These are phyloP conservation scores for Neofusicoccum laricinum DNA, from an alignment of 2,329 filamentous ascomycete species.

Conservation along the genomic window DNA sequence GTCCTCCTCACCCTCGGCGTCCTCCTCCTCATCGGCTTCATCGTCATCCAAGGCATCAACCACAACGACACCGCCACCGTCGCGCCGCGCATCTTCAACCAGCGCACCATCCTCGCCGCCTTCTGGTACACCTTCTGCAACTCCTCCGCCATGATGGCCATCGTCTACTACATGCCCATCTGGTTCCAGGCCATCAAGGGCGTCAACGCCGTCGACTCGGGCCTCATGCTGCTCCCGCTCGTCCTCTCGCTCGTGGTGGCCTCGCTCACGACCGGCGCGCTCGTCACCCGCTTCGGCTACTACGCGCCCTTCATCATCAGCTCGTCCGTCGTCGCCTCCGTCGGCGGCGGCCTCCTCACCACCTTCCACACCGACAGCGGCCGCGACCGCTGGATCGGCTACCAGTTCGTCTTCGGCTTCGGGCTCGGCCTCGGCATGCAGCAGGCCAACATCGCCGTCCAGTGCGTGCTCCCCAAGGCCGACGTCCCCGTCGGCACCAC, in stretches of 20 bases:
- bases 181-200: constrained; percentile 52
- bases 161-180: constrained; percentile 45
- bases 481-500: constrained; percentile 48
- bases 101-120: constrained; percentile 44
- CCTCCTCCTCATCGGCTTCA: constrained; percentile 41
- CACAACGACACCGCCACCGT: constrained; percentile 38
- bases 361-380: constrained; percentile 42
- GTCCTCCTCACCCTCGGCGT: constrained; percentile 44
- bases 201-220: constrained; percentile 43
- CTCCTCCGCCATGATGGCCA: constrained; percentile 33
- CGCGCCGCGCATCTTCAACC: constrained; percentile 39
- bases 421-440: constrained; percentile 50
- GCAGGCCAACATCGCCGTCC: constrained; percentile 45
- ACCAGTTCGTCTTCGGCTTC: constrained; percentile 39
- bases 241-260: constrained; percentile 41
- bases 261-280: constrained; percentile 25
- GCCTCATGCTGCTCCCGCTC: constrained; percentile 46
- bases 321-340: constrained; percentile 41
- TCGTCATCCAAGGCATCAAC: constrained; percentile 35
- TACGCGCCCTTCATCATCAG: constrained; percentile 50
- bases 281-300: constrained; percentile 41
- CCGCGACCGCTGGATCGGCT: constrained; percentile 37
- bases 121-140: constrained; percentile 37
- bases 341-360: constrained; percentile 46
- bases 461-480: constrained; percentile 40